A percentile compares a stretch with the other conserved stretches of the same genome.
Evolutionary conservation across 768 basidiomycete species (phyloP).

Genomic region (Harrya chromipes): DNA sequence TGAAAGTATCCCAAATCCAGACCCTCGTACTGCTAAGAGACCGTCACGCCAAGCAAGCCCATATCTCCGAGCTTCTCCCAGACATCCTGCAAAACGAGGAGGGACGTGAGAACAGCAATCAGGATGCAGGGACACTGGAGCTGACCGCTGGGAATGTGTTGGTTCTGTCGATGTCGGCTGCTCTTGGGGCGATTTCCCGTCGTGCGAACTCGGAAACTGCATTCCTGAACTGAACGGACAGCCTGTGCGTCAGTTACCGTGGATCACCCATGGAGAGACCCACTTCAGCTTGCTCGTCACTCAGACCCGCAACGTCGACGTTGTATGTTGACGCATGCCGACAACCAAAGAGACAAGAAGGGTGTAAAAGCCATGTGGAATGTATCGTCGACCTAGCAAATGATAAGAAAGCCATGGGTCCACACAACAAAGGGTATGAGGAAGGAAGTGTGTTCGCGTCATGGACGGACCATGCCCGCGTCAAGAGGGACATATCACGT

Average conservation of each 20-base stretch:
- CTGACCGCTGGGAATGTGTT: conserved; percentile 78
- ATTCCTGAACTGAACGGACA: conserved; percentile 65
- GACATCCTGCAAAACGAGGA: conserved; percentile 51
- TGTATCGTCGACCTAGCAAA: conserved; percentile 11
- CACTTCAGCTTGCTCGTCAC: conserved; percentile 78
- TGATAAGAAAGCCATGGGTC: conserved; percentile 13
- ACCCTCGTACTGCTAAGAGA: conserved; percentile 77
- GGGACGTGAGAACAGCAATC: conserved; percentile 9
- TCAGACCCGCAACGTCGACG: conserved; percentile 68
- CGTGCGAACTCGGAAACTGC: conserved; percentile 78
- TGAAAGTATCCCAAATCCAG: conserved; percentile 81
- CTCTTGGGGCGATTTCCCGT: conserved; percentile 81
- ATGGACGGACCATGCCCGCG: conserved; percentile 21
- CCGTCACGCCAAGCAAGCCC: conserved; percentile 90
- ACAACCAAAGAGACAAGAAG: background rate
- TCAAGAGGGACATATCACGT: conserved; percentile 5
- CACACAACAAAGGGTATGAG: background rate
- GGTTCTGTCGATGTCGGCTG: conserved; percentile 80
- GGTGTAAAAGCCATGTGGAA: background rate
- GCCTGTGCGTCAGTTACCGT: background rate
- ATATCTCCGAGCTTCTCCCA: conserved; percentile 90
- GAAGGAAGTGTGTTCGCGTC: too few species aligned
- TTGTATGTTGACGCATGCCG: conserved; percentile 59
- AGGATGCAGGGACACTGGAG: background rate
- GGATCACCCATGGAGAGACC: conserved; percentile 12